These are phyloP conservation scores for Sporobolomyces phaffii DNA, from an alignment of 768 basidiomycete genomes.

Conservation along the genomic window DNA sequence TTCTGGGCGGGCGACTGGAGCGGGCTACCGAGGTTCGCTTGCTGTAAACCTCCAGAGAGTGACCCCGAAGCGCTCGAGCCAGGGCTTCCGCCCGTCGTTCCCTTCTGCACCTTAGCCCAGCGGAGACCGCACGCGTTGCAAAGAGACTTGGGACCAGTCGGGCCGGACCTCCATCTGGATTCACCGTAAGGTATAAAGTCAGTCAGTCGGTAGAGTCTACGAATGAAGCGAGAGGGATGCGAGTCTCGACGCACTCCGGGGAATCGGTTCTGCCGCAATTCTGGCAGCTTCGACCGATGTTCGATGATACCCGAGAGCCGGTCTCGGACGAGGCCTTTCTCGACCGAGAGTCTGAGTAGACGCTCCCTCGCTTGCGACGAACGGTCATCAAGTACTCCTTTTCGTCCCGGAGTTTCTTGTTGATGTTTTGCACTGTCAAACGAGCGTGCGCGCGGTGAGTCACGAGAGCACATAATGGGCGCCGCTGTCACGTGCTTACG, in stretches of 20 bases:
- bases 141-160: constrained; percentile 84
- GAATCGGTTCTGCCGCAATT: constrained; percentile 32
- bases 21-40: constrained; percentile 8
- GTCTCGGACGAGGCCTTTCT: constrained; percentile 21
- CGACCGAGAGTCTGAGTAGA: background rate
- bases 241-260: constrained; percentile 18
- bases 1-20: background rate
- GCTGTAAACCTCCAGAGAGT: background rate
- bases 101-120: constrained; percentile 66
- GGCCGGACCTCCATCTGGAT: constrained; percentile 81
- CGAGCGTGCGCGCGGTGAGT: background rate
- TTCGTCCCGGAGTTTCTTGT: constrained; percentile 37
- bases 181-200: background rate
- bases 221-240: background rate
- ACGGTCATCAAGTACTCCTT: constrained; percentile 28
- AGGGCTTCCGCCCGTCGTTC: background rate
- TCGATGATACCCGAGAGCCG: constrained; percentile 13
- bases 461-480: too few species aligned
- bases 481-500: too few species aligned
- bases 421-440: constrained; percentile 30
- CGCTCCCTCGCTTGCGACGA: constrained; percentile 13
- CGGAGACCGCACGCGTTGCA: constrained; percentile 94
- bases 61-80: background rate
- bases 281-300: constrained; percentile 19
- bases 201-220: too few species aligned